Evolutionary conservation across 2,329 filamentous ascomycete species (phyloP).

Genomic region (Purpureocillium takamizusanense): DNA sequence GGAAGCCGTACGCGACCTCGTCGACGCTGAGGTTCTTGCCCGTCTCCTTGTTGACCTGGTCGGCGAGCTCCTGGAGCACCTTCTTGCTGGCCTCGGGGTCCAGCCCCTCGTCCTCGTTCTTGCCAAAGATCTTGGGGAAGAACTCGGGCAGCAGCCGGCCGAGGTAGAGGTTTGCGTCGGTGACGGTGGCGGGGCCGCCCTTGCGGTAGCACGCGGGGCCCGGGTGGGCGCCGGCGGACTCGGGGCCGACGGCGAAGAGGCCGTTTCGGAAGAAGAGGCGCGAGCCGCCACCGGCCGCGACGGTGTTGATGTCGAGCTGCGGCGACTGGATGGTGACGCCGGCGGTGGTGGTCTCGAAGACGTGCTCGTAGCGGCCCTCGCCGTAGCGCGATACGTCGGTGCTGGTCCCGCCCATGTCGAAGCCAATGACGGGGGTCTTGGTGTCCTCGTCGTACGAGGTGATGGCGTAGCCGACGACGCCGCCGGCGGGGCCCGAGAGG

Average conservation of each 20-base stretch:
- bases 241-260: slow-evolving; percentile 63
- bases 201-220: slow-evolving; percentile 69
- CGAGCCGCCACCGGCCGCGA: slow-evolving; percentile 67
- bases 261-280: slow-evolving; percentile 63
- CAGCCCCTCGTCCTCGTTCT: slow-evolving; percentile 17
- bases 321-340: slow-evolving; percentile 72
- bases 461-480: slow-evolving; percentile 66
- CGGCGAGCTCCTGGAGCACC: slow-evolving; percentile 31
- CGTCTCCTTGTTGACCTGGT: slow-evolving; percentile 25
- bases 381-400: slow-evolving; percentile 66
- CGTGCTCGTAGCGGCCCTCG: slow-evolving; percentile 26
- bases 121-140: slow-evolving; percentile 53
- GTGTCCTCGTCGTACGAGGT: slow-evolving; percentile 63
- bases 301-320: slow-evolving; percentile 75
- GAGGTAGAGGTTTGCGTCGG: slow-evolving; percentile 62
- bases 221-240: slow-evolving; percentile 61
- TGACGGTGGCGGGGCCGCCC: slow-evolving; percentile 61
- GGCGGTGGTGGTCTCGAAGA: slow-evolving; percentile 68
- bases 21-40: slow-evolving; percentile 18
- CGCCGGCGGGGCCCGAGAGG: slow-evolving; percentile 66
- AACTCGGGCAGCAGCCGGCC: slow-evolving; percentile 52
- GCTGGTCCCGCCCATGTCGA: slow-evolving; percentile 64
- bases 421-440: slow-evolving; percentile 63
- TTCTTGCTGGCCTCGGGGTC: slow-evolving; percentile 29
- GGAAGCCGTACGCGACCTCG: slow-evolving; percentile 26